Conservation (phyloP, 345 rosid genomes). For the Euphorbia lathyris region DNA sequence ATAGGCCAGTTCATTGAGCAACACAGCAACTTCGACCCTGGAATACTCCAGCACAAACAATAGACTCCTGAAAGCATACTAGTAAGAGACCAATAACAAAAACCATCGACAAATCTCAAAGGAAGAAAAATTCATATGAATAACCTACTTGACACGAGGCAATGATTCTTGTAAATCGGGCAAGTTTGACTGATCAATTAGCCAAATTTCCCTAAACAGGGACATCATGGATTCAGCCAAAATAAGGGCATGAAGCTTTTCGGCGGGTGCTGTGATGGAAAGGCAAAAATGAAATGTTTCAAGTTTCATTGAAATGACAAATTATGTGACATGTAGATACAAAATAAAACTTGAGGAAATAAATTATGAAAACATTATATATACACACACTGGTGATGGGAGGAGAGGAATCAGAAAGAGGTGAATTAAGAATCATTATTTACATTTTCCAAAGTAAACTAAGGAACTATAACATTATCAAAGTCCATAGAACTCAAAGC, state of each 20-base stretch:
- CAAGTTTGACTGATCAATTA: conserved; percentile 49
- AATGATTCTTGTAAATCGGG: conserved; percentile 46
- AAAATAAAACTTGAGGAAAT: too few species aligned
- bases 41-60: conserved; percentile 81
- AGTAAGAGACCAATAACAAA: background rate
- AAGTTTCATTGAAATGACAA: conserved; percentile 22
- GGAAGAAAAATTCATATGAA: conserved; percentile 5
- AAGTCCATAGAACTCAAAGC: background rate
- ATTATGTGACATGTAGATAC: background rate
- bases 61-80: conserved; percentile 57
- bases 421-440: background rate
- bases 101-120: background rate
- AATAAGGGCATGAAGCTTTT: conserved; percentile 75
- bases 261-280: conserved; percentile 63
- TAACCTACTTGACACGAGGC: conserved; percentile 60
- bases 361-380: too few species aligned
- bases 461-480: background rate
- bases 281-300: conserved; percentile 1
- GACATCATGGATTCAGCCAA: conserved; percentile 70
- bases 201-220: conserved; percentile 68
- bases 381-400: too few species aligned
- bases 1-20: conserved; percentile 81
- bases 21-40: conserved; percentile 80
- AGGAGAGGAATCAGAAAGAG: background rate
- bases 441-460: background rate